Base-by-base conservation (phyloP, 2,329 filamentous ascomycete genomes). In the Penicillium sp. region DNA sequence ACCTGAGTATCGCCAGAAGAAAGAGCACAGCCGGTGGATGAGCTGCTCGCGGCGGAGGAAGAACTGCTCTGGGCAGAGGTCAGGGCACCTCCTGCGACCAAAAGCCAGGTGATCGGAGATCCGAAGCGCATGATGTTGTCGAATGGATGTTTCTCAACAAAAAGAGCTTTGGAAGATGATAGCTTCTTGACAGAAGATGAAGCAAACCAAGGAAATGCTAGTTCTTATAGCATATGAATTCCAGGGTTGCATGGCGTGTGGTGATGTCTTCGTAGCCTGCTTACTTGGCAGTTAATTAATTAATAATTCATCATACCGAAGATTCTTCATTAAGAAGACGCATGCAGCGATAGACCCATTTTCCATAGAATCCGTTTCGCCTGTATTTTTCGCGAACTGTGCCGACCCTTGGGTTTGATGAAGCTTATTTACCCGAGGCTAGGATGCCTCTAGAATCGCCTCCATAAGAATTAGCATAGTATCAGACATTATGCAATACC, bases 1-100 rank as follows among this genome's bases (percentile, higher is more conserved):
- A 62, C 55, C 16, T 53, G 31, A 2, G 42, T 42, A 24, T 64
- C 61, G 8, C 47, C 34, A 2, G 57, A 51, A 7, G 47, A 39
- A n/a, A 58, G 55, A 6, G 52, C 34, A 47, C 61, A 64, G 23
- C 20, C 8, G 6, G 35, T 38, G 20, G 35, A 38, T 48, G 31
- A 51, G 6, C 47, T 44, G 24, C 45, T 38, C 28, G 49, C 46
- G 20, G 50, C 52, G 10, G 58, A 52, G 16, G 44, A 23, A 22
- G 56, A 53, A 27, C 47, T 37, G 27, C 27, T 24, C 4, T 16
- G 44, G 1, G 50, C 50, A 13, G 42, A 42, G 29, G 49, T 42
- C 29, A 44, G 31, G 11, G 46, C 37, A 8, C 32, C 51, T 40
- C 57, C 57, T 3, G 56, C 54, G 37, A 60, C 44, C 26, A 63